Evolutionary conservation across 2,329 filamentous ascomycete genomes (phyloP), one percentile per base, ranked within the genome.

Genomic region (Tolypocladium ophioglossoides): DNA sequence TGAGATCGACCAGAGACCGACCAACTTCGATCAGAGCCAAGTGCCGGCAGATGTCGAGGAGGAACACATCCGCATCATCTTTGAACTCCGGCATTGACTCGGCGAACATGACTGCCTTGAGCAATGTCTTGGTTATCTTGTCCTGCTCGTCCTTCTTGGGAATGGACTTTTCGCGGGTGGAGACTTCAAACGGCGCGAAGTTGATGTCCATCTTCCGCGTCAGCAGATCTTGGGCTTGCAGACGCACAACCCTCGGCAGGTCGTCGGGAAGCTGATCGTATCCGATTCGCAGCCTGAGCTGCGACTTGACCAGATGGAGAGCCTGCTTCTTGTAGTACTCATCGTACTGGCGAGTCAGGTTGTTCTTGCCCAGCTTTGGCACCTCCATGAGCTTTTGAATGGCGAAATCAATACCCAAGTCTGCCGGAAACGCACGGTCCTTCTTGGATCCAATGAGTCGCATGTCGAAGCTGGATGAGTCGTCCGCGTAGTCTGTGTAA

Each of bases 311-410:
- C 63, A 97, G 79, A 57, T 91, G 85, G 61, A 96, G 84, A 0
- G 95, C 89, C 70, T 99, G 91, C 65, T 88, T 87, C 73, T 97
- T 97, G 75, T 99, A 96, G 68, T 89, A 94, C 0, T 76, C 75
- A 63, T 97, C 92, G 32, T 74, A 73, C 38, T 87, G 83, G 61
- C 86, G 87, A 55, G 72, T 72, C 55, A 78, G 71, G 39, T 67
- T 71, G 18, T 69, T 72, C 61, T 79, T 82, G 22, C 71, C 70
- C 4, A 72, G 68, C 78, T 87, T 92, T 0, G 89, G 85, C 1
- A 82, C 71, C 64, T 97, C 92, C 75, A 86, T 87, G 48, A 99
- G 72, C 68, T 95, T 96, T 54, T 86, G 84, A 58, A 97, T 88
- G 1, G 95, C 92, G 49, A 90, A 79, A 57, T 97, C 91, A 53